These are phyloP conservation scores for Aspergillus coremiiformis DNA, from an alignment of 495 filamentous ascomycete genomes.

Conservation along the genomic window DNA sequence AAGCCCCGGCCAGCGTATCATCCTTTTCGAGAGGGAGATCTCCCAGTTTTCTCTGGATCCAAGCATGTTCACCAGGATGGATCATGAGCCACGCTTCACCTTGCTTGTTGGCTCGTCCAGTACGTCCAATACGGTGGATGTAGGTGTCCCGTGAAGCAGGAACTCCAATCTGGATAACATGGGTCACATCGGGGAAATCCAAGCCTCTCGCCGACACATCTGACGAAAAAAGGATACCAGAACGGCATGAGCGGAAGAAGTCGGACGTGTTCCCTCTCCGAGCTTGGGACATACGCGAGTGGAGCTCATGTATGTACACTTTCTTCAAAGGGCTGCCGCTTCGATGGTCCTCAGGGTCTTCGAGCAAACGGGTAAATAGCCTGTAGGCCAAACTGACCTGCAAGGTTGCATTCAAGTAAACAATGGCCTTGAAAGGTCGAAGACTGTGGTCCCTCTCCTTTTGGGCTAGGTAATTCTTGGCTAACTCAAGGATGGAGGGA, in stretches of 20 bases:
- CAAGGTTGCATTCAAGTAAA: conserved; percentile 77
- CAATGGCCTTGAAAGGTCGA: conserved; percentile 83
- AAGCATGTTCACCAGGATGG: conserved; percentile 48
- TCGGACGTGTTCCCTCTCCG: conserved; percentile 61
- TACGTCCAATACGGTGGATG: conserved; percentile 67
- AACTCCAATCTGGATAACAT: conserved; percentile 62
- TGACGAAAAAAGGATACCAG: conserved; percentile 77
- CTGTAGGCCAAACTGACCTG: conserved; percentile 55
- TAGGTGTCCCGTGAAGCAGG: conserved; percentile 59
- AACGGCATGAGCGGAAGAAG: conserved; percentile 53
- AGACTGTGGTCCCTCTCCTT: conserved; percentile 22
- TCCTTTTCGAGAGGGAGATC: conserved; percentile 61
- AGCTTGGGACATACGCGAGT: conserved; percentile 66
- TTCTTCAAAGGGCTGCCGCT: conserved; percentile 39
- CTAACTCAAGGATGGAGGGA: conserved; percentile 70
- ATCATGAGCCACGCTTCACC: conserved; percentile 78
- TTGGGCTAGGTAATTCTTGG: conserved; percentile 45
- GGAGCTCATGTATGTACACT: conserved; percentile 58
- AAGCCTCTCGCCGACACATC: conserved; percentile 92
- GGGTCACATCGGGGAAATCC: conserved; percentile 68
- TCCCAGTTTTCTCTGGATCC: conserved; percentile 42
- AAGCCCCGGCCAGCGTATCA: conserved; percentile 41
- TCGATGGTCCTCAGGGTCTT: conserved; percentile 15
- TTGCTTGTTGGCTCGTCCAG: conserved; percentile 63
- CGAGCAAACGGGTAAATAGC: conserved; percentile 50